These are phyloP conservation scores for Penicillium expansum DNA, from an alignment of 2,329 filamentous ascomycete species.

Conservation along the genomic window DNA sequence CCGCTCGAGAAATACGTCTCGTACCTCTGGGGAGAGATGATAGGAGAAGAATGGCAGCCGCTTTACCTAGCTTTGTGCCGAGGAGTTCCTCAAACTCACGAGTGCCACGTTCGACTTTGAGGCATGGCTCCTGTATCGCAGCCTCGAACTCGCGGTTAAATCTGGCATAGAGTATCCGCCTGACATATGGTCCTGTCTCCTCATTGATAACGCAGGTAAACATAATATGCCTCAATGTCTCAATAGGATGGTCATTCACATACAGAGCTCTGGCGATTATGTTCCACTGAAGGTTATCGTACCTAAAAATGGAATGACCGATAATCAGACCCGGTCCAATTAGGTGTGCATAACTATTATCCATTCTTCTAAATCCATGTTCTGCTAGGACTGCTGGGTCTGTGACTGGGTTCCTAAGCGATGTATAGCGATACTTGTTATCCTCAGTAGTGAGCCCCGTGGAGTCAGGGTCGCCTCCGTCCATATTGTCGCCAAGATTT, in stretches of 20 bases:
- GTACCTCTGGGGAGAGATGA: background rate
- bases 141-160: background rate
- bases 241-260: background rate
- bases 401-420: accelerated
- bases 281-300: background rate
- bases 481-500: background rate
- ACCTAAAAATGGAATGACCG: background rate
- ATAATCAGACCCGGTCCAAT: background rate
- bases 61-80: background rate
- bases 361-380: background rate
- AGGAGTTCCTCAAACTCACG: background rate
- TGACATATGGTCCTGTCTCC: background rate
- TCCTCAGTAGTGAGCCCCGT: background rate
- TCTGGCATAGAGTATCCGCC: background rate
- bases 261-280: background rate
- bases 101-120: background rate
- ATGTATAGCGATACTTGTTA: background rate
- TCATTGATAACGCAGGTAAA: background rate
- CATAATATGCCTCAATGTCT: background rate
- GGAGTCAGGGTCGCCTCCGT: background rate
- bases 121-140: accelerated
- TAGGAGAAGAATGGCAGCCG: background rate
- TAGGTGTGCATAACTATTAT: background rate
- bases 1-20: background rate
- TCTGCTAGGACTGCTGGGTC: background rate